Evolutionary conservation across 1,139 yeast species (phyloP), one percentile per base, ranked within the genome.

Genomic region (Yamadazyma jaroonii): DNA sequence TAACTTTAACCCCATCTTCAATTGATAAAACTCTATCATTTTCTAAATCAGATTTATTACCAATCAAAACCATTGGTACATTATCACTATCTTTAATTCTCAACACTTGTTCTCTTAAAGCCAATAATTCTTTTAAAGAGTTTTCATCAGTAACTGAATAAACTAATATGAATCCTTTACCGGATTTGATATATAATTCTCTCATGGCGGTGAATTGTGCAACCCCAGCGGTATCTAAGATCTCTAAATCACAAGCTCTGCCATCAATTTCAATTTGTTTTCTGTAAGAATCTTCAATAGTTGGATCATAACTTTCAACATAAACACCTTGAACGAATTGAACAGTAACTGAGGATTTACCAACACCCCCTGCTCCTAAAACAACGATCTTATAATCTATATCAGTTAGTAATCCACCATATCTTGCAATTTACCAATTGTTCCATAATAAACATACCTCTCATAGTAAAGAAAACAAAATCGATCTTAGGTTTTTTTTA

Each of bases 231-330:
- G 77, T 72, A 49, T 72, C 77, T 48, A 72, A 64, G 40, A 72
- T 71, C 52, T 72, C 97, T 47, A 92, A 72, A 50, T 88, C 90
- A 53, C 96, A 87, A 4, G 92, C 85, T 53, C 95, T 80, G 33
- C 94, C 95, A 62, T 92, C 97, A 36, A 92, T 84, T 55, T 87
- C 92, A 42, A 90, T 82, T 50, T 88, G 95, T 53, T 90, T 92
- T 43, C 97, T 73, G 62, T 92, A 92, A 1, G 96, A 87, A 59
- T 92, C 76, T 52, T 72, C 77, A 43, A 71, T 71, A 29, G 77
- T 71, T 32, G 73, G 73, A 46, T 72, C 77, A 48, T 72, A 72
- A 49, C 74, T 68, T 50, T 72, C 77, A 20, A 72, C 75, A 46
- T 72, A 72, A 7, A 71, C 75, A 8, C 77, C 77, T 50, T 71